These are phyloP conservation scores for Hypoxylon sp. DNA, from an alignment of 2,329 filamentous ascomycete species.

Conservation along the genomic window DNA sequence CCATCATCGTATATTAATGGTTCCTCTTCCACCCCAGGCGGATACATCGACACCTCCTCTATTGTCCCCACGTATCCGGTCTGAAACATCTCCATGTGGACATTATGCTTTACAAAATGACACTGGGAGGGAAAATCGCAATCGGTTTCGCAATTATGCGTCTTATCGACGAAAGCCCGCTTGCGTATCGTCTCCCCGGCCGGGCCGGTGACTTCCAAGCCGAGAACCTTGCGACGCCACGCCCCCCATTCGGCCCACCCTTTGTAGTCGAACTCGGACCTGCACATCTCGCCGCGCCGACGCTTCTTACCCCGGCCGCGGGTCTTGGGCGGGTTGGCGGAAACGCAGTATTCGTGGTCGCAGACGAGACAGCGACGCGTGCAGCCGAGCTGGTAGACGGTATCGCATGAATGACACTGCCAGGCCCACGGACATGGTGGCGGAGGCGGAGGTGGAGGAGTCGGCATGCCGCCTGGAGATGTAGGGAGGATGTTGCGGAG, in stretches of 20 bases:
- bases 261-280: constrained; percentile 52
- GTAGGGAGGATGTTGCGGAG: constrained; percentile 50
- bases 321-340: constrained; percentile 17
- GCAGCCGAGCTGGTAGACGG: constrained; percentile 53
- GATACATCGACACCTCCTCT: constrained; percentile 52
- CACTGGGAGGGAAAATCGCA: constrained; percentile 62
- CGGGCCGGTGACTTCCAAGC: constrained; percentile 47
- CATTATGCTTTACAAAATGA: constrained; percentile 57
- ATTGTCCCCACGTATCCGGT: constrained; percentile 30
- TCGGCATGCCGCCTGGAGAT: constrained; percentile 47
- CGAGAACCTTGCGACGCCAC: constrained; percentile 51
- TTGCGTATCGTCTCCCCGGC: constrained; percentile 50
- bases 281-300: constrained; percentile 46
- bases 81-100: constrained; percentile 61
- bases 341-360: constrained; percentile 50
- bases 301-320: constrained; percentile 42
- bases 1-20: constrained; percentile 39
- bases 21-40: constrained; percentile 26
- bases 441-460: constrained; percentile 48
- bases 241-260: constrained; percentile 53
- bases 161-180: constrained; percentile 41
- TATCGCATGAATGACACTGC: constrained; percentile 55
- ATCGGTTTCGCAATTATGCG: constrained; percentile 49
- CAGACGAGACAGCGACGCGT: constrained; percentile 56
- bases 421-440: constrained; percentile 54